phyloP scores from a whole-genome alignment of 2,329 filamentous ascomycete species.

The Trichoderma gracile region DNA sequence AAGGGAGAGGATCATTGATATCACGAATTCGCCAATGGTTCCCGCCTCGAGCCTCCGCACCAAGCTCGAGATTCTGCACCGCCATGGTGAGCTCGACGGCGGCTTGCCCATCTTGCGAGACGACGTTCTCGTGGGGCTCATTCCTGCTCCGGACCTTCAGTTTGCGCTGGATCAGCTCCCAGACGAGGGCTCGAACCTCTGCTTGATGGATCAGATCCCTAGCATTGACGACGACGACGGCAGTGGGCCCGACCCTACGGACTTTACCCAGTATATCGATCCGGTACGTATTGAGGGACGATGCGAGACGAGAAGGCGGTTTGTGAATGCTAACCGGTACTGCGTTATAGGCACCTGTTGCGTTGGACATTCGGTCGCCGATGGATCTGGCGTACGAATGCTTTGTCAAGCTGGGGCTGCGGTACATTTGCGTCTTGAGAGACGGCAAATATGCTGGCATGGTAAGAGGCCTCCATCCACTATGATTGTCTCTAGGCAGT shows the following conservation, averaged over 20 bases:
- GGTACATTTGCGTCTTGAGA: slow-evolving; percentile 86
- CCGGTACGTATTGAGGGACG: slow-evolving; percentile 57
- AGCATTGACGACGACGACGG: slow-evolving; percentile 64
- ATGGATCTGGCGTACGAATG: slow-evolving; percentile 97
- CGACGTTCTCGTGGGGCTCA: slow-evolving; percentile 80
- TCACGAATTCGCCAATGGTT: slow-evolving; percentile 78
- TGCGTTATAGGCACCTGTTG: slow-evolving; percentile 68
- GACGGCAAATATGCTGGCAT: slow-evolving; percentile 87
- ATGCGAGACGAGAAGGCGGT: too few species aligned
- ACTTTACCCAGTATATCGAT: slow-evolving; percentile 91
- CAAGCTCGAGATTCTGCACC: slow-evolving; percentile 80
- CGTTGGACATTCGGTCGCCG: slow-evolving; percentile 83
- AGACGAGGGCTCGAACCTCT: slow-evolving; percentile 71
- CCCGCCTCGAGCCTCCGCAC: slow-evolving; percentile 72
- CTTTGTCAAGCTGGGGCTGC: slow-evolving; percentile 88
- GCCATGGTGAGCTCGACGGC: slow-evolving; percentile 86
- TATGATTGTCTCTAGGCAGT: background rate
- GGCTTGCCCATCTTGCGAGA: slow-evolving; percentile 84
- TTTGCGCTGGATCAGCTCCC: slow-evolving; percentile 84
- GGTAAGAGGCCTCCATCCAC: slow-evolving; percentile 53
- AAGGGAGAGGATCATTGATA: slow-evolving; percentile 80
- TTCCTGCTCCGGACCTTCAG: slow-evolving; percentile 91
- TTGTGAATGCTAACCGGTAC: slow-evolving; percentile 21
- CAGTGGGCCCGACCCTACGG: slow-evolving; percentile 64
- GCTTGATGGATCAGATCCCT: slow-evolving; percentile 74